Percentiles rank a stretch among this genome's conserved stretches.
Conservation (phyloP, 176 grass and related monocot genomes). For the Ampelocalamus luodianensis region DNA sequence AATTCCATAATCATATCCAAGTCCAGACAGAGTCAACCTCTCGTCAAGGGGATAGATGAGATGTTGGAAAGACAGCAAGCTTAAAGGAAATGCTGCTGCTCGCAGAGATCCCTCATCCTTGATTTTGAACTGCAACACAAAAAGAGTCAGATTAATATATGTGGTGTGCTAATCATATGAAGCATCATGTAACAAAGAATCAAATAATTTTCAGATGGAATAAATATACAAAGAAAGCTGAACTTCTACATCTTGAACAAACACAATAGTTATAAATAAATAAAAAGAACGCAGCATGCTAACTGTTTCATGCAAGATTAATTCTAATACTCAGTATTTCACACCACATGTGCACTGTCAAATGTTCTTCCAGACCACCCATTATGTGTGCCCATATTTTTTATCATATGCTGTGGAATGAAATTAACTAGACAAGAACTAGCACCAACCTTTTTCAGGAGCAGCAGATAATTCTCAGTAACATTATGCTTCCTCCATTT, state of each 20-base stretch:
- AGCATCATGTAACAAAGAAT: neutral
- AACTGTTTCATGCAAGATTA: neutral
- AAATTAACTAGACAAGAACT: slow-evolving; percentile 8
- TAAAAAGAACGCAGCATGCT: neutral
- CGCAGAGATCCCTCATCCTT: slow-evolving; percentile 56
- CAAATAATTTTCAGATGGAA: neutral
- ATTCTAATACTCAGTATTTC: neutral
- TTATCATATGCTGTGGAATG: neutral
- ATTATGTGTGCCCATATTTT: neutral
- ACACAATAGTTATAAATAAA: neutral
- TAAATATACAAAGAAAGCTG: slow-evolving; percentile 21
- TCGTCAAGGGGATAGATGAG: slow-evolving; percentile 79
- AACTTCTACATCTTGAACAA: neutral
- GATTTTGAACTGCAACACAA: slow-evolving; percentile 60
- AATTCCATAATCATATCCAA: slow-evolving; percentile 83
- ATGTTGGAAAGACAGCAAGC: slow-evolving; percentile 77
- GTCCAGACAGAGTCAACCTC: slow-evolving; percentile 59
- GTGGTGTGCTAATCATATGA: slow-evolving; percentile 16
- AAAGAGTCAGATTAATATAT: slow-evolving; percentile 38
- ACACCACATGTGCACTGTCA: neutral
- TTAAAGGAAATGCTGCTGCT: slow-evolving; percentile 79
- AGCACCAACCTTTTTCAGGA: slow-evolving; percentile 72
- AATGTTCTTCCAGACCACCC: neutral
- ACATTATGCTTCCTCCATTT: slow-evolving; percentile 89
- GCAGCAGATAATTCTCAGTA: slow-evolving; percentile 66